Conservation (phyloP, 2,329 filamentous ascomycete species). For the Cytospora paraplurivora region DNA sequence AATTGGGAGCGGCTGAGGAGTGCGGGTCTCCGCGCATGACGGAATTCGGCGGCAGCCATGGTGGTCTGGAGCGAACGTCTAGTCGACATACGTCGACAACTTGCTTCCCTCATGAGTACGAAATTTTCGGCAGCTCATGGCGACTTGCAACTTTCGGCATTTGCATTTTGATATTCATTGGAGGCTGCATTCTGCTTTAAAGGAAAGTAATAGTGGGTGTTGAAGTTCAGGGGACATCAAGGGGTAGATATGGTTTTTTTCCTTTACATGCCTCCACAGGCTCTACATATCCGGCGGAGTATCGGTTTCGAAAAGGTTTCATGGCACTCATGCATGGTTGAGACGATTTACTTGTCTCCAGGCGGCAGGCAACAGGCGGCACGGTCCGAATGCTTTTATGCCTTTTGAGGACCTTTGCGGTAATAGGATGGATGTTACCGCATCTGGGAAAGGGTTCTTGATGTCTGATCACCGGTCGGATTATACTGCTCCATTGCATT, state of each 20-base stretch:
- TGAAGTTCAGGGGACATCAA: background rate
- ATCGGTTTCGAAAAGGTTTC: background rate
- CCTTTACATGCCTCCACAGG: background rate
- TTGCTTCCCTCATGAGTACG: background rate
- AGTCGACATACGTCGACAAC: background rate
- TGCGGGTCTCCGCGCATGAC: background rate
- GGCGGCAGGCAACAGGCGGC: background rate
- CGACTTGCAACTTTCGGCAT: background rate
- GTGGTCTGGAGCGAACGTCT: background rate
- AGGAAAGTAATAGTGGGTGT: background rate
- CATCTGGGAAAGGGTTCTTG: slow-evolving; percentile 4
- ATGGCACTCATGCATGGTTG: background rate
- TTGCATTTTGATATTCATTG: background rate
- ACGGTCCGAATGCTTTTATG: background rate
- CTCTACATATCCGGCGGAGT: background rate
- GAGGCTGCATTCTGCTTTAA: background rate
- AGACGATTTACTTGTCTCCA: background rate
- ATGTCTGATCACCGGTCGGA: slow-evolving; percentile 10
- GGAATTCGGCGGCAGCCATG: background rate
- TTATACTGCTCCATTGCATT: slow-evolving; percentile 3
- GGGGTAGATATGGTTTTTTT: background rate
- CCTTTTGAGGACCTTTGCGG: background rate
- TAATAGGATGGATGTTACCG: background rate
- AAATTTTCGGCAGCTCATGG: background rate
- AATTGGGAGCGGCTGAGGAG: background rate